Conservation (phyloP, 2,329 filamentous ascomycete genomes). For the Colletotrichum siamense region DNA sequence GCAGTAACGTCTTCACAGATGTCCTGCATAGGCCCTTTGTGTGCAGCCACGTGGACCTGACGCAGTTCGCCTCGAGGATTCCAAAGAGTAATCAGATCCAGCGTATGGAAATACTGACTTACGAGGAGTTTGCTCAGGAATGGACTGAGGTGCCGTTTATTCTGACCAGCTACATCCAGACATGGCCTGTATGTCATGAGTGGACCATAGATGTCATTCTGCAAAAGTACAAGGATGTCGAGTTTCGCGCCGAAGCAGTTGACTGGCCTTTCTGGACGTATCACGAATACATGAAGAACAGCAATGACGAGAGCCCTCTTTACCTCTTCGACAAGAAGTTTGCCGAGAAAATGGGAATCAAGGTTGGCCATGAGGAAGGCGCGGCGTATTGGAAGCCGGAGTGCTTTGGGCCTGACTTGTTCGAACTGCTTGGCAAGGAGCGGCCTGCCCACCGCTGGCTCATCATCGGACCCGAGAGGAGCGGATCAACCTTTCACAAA, state of each 20-base stretch:
- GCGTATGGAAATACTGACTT: conserved; percentile 71
- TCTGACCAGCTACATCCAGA: conserved; percentile 78
- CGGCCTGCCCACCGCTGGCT: conserved; percentile 91
- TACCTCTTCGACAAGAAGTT: conserved; percentile 93
- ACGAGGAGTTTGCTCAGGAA: conserved; percentile 73
- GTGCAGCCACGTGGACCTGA: conserved; percentile 77
- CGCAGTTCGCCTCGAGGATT: conserved; percentile 72
- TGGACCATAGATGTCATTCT: conserved; percentile 78
- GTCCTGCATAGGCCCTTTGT: conserved; percentile 88
- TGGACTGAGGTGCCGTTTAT: conserved; percentile 90
- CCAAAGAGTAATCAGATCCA: conserved; percentile 76
- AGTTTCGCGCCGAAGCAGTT: conserved; percentile 90
- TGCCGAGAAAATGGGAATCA: conserved; percentile 81
- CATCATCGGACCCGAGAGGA: conserved; percentile 85
- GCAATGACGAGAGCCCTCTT: conserved; percentile 83
- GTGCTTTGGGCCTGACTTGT: conserved; percentile 88
- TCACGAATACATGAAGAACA: conserved; percentile 80
- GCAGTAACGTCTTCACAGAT: conserved; percentile 85
- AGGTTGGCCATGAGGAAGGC: conserved; percentile 57
- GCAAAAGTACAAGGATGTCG: conserved; percentile 65
- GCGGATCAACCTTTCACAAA: conserved; percentile 95
- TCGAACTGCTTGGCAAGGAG: conserved; percentile 77
- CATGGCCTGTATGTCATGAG: conserved; percentile 77
- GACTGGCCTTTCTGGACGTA: conserved; percentile 90
- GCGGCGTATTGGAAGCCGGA: conserved; percentile 78